phyloP scores from a whole-genome alignment of 345 rosid species.

The Corymbia maculata region DNA sequence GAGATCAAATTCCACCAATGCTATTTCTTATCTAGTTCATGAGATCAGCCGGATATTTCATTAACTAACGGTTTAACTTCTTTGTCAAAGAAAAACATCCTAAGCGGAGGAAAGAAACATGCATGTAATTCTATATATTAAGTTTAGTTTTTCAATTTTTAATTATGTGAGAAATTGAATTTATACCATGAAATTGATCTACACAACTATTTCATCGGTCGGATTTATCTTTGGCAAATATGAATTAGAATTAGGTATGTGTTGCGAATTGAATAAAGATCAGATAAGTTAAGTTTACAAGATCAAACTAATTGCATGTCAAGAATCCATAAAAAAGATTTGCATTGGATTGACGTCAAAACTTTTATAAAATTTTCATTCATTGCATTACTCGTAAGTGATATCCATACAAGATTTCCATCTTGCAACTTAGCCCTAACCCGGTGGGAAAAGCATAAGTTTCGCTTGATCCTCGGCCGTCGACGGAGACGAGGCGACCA shows the following conservation, averaged over 20 bases:
- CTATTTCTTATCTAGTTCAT: neutral
- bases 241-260: rapidly evolving
- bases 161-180: neutral
- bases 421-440: neutral
- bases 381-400: neutral
- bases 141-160: neutral
- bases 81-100: neutral
- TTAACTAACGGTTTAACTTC: neutral
- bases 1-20: neutral
- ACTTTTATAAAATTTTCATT: neutral
- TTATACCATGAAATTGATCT: neutral
- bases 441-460: neutral
- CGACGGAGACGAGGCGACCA: neutral
- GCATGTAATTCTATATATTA: neutral
- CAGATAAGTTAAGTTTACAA: neutral
- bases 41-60: neutral
- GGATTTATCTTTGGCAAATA: neutral
- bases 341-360: neutral
- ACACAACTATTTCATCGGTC: rapidly evolving
- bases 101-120: neutral
- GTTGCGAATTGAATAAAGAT: rapidly evolving
- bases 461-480: neutral
- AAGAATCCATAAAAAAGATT: too few species aligned
- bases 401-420: neutral
- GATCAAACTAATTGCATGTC: neutral